A percentile compares a stretch with the other conserved stretches of the same genome.
Conservation (phyloP, 1,139 yeast species). For the Blastobotrys malaysiensis region DNA sequence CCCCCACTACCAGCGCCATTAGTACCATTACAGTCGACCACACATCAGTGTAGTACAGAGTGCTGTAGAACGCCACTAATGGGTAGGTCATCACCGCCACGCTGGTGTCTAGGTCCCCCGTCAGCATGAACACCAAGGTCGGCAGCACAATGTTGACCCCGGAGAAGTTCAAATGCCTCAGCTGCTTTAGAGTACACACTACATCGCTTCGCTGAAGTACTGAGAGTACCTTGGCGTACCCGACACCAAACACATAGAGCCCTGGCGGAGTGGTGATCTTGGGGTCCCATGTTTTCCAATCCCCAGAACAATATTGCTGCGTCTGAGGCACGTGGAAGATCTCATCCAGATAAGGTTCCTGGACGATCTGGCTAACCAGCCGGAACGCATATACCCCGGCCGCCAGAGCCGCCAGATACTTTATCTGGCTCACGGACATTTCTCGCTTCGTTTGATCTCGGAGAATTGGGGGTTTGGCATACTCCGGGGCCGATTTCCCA, state of each 20-base stretch:
- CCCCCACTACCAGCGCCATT: slow-evolving; percentile 42
- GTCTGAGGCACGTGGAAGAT: slow-evolving; percentile 82
- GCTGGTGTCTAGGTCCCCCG: slow-evolving; percentile 7
- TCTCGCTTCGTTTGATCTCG: too few species aligned
- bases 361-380: slow-evolving; percentile 20
- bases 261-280: slow-evolving; percentile 99
- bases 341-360: slow-evolving; percentile 53
- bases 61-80: slow-evolving; percentile 62
- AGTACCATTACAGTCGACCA: slow-evolving; percentile 78
- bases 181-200: slow-evolving; percentile 21
- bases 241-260: slow-evolving; percentile 59
- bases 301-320: slow-evolving; percentile 54
- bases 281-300: slow-evolving; percentile 68
- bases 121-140: slow-evolving; percentile 25
- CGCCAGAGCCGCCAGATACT: slow-evolving; percentile 1
- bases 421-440: not conserved
- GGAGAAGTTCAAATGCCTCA: slow-evolving; percentile 24
- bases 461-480: not conserved
- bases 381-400: slow-evolving; percentile 13
- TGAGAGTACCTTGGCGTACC: slow-evolving; percentile 37
- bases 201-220: slow-evolving; percentile 5
- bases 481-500: not conserved
- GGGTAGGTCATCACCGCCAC: slow-evolving; percentile 52
- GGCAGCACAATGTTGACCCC: slow-evolving; percentile 57
- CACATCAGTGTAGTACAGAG: slow-evolving; percentile 84